Evolutionary conservation across 2,329 filamentous ascomycete genomes (phyloP), one percentile per base, ranked within the genome.

Genomic region (Mycocentrospora acerina): DNA sequence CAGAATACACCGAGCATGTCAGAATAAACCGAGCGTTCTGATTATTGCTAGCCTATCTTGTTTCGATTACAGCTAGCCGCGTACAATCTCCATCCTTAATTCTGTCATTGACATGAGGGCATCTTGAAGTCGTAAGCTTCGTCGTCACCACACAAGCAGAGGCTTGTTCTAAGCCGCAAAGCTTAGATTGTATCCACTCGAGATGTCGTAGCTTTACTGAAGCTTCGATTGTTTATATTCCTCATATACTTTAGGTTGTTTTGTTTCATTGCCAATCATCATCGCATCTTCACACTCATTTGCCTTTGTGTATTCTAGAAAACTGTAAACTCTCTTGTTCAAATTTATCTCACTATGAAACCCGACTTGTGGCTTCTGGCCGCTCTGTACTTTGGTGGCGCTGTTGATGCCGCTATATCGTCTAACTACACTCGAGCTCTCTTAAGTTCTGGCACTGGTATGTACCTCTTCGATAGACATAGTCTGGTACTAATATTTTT

Each of bases 391-490:
- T 43, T 39, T 13, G 19, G 40, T 16, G 40, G 40, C 2, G 32
- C 24, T 16, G 40, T 43, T 15, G 40, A 39, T 8, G 40, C 32
- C 18, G 32, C 40, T 7, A 38, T 38, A 4, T 39, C 40, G 16
- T 32, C 40, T 15, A 43, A 43, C 15, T 43, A 39, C 15, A 29
- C 40, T 8, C 11, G 25, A 13, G 40, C 40, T 4, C 35, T 43
- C 8, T 35, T 43, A 28, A 43, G 35, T 28, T 43, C 40, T 26
- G 35, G 40, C 12, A 43, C 35, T 25, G 14, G 35, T 43, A 29
- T 25, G 32, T 35, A 15, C 12, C 19, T 4, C 4, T 13, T 5
- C 12, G 4, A 4, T 17, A n/a, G 7, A 4, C 9, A 2, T 11
- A 14, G 4, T 17, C 19, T 15, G 5, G 12, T 7, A 32, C 32